Evolutionary conservation across 805 yeast species (phyloP).

Genomic region (Phaffomyces antillensis): DNA sequence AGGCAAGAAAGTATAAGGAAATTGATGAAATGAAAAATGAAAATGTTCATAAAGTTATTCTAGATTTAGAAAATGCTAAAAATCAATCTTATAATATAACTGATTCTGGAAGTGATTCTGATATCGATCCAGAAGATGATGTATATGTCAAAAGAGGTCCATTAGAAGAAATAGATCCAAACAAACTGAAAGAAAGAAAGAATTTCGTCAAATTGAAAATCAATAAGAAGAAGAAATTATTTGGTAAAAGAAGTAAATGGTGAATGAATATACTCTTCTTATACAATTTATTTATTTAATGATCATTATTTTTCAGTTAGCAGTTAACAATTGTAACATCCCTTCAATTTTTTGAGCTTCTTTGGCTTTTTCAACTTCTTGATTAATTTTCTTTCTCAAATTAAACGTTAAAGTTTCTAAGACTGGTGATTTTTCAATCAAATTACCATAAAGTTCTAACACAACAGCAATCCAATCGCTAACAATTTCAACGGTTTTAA

Average conservation of each 20-base stretch:
- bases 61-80: neutral
- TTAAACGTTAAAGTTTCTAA: slow-evolving; percentile 64
- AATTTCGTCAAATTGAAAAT: slow-evolving; percentile 50
- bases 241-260: slow-evolving; percentile 30
- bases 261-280: neutral
- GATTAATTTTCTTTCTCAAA: slow-evolving; percentile 52
- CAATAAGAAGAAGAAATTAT: slow-evolving; percentile 34
- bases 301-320: slow-evolving; percentile 18
- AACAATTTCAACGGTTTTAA: slow-evolving; percentile 49
- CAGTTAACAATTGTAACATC: slow-evolving; percentile 81
- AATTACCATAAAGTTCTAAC: slow-evolving; percentile 65
- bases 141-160: slow-evolving; percentile 12
- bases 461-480: slow-evolving; percentile 75
- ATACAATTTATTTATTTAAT: neutral
- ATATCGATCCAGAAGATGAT: slow-evolving; percentile 16
- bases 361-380: slow-evolving; percentile 69
- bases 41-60: slow-evolving; percentile 19
- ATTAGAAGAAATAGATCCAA: slow-evolving; percentile 29
- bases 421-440: slow-evolving; percentile 67
- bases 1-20: slow-evolving; percentile 22
- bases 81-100: neutral
- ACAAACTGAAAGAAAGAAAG: slow-evolving; percentile 16
- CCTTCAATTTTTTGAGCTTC: slow-evolving; percentile 91
- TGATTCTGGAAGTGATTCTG: slow-evolving; percentile 6
- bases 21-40: slow-evolving; percentile 26